These are phyloP conservation scores for Entamoeba invadens DNA, from an alignment of 208 protist genomes.

Conservation along the genomic window DNA sequence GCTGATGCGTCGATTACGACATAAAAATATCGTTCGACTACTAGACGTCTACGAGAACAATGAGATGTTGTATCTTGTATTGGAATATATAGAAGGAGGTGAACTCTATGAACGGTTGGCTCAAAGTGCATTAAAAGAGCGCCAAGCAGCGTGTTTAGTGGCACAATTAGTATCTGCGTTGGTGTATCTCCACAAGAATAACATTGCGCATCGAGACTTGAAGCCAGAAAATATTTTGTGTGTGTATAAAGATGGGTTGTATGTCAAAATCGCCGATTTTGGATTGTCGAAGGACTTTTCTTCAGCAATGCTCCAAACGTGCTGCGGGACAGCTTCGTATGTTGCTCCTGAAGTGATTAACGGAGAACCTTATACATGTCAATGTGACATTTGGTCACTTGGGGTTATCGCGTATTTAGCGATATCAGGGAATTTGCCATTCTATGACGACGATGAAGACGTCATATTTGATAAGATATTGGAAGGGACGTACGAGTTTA, in stretches of 20 bases:
- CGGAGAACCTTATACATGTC: constrained; percentile 2
- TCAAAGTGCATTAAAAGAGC: background rate
- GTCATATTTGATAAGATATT: background rate
- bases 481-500: background rate
- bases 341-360: constrained; percentile 35
- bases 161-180: background rate
- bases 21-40: constrained; percentile 6
- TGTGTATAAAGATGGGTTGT: constrained; percentile 2
- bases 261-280: constrained; percentile 42
- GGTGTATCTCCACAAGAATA: background rate
- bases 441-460: background rate
- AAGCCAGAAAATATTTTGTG: constrained; percentile 37
- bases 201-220: constrained; percentile 32
- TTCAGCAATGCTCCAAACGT: background rate
- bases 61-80: background rate
- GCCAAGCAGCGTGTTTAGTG: background rate
- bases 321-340: constrained; percentile 34
- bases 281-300: constrained; percentile 15
- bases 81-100: constrained; percentile 8
- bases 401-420: constrained; percentile 37
- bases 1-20: background rate
- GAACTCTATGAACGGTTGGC: background rate
- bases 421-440: constrained; percentile 15
- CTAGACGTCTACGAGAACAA: background rate
- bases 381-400: constrained; percentile 37